Evolutionary conservation across 805 yeast genomes (phyloP).

Genomic region (Pichia californica): DNA sequence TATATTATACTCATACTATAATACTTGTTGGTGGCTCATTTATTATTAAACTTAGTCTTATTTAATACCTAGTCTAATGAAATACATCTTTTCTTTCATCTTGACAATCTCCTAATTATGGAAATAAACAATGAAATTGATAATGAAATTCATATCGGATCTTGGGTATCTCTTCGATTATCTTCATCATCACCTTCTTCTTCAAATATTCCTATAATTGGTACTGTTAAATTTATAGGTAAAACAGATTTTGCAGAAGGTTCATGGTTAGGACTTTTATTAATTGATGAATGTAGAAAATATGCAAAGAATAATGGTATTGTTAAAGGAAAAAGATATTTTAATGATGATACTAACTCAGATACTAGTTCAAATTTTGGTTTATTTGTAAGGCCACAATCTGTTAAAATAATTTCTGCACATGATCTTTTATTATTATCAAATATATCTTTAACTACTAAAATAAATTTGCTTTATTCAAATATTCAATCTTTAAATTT

Average conservation of each 20-base stretch:
- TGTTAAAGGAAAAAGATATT: slow-evolving; percentile 38
- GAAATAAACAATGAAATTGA: not conserved
- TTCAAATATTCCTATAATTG: slow-evolving; percentile 30
- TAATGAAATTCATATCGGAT: slow-evolving; percentile 3
- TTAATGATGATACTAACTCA: slow-evolving; percentile 15
- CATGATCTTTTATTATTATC: slow-evolving; percentile 15
- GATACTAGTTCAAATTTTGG: slow-evolving; percentile 1
- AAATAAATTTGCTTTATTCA: not conserved
- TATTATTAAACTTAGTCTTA: too few species aligned
- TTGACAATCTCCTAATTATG: not conserved
- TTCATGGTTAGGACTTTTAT: slow-evolving; percentile 46
- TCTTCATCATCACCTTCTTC: too few species aligned
- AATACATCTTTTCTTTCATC: too few species aligned
- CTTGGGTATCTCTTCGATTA: slow-evolving; percentile 31
- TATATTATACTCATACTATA: too few species aligned
- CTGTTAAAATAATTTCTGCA: slow-evolving; percentile 12
- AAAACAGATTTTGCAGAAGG: slow-evolving; percentile 54
- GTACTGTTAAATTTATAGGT: slow-evolving; percentile 46
- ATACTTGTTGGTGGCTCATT: too few species aligned
- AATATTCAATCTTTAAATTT: not conserved
- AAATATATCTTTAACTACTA: slow-evolving; percentile 1
- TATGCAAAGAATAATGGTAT: slow-evolving; percentile 46
- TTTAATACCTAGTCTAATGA: too few species aligned
- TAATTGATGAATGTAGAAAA: slow-evolving; percentile 25
- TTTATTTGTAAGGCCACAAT: slow-evolving; percentile 6